Evolutionary conservation across 306 rosid genomes (phyloP).

Genomic region (Dalbergia cochinchinensis): DNA sequence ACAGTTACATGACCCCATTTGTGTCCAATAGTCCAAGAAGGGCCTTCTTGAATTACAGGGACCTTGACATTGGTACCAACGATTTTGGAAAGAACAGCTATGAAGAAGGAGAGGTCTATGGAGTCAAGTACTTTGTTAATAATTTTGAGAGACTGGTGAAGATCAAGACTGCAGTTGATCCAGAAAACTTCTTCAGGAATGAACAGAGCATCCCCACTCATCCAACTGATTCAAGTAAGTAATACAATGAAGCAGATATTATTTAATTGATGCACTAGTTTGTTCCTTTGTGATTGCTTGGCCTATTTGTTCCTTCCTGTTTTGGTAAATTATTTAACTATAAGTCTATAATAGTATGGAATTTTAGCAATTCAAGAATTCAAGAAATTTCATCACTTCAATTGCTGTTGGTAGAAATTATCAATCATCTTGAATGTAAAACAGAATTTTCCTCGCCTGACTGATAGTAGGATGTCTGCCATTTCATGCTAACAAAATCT

Average conservation of each 20-base stretch:
- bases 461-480: not conserved
- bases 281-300: not conserved
- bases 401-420: slow-evolving; percentile 6
- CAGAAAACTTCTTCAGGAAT: slow-evolving; percentile 56
- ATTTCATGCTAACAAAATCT: not conserved
- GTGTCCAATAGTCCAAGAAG: slow-evolving; percentile 61
- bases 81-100: slow-evolving; percentile 47
- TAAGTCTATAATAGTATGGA: not conserved
- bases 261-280: slow-evolving; percentile 13
- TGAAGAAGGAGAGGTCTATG: slow-evolving; percentile 56
- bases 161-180: slow-evolving; percentile 55
- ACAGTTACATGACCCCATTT: slow-evolving; percentile 59
- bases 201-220: slow-evolving; percentile 56
- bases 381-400: not conserved
- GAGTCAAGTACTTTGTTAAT: slow-evolving; percentile 50
- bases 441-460: not conserved
- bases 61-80: slow-evolving; percentile 60
- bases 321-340: slow-evolving; percentile 14
- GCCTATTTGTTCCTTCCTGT: not conserved
- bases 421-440: not conserved
- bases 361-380: slow-evolving; percentile 13
- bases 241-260: not conserved
- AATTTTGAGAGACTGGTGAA: slow-evolving; percentile 58
- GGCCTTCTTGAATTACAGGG: slow-evolving; percentile 56
- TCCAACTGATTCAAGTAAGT: slow-evolving; percentile 31